Percentiles rank a stretch among this genome's conserved stretches.
Conservation (phyloP, 2,329 filamentous ascomycete genomes). For the Dendryphion nanum region DNA sequence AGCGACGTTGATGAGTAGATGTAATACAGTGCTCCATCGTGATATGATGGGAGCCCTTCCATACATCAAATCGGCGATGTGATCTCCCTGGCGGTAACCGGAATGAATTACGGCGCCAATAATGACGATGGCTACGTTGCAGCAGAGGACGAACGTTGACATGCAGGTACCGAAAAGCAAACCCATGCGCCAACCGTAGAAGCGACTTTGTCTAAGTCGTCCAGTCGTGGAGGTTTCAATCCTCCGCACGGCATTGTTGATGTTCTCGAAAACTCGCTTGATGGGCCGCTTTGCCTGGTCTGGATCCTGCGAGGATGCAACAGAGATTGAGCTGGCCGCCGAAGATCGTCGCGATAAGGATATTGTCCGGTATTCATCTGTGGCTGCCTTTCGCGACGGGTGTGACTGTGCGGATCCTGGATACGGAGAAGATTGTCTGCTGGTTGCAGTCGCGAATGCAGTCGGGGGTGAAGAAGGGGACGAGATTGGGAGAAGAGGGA, state of each 20-base stretch:
- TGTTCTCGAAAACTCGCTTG: background rate
- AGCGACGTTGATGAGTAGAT: slow-evolving; percentile 51
- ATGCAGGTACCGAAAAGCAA: slow-evolving; percentile 12
- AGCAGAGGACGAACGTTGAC: slow-evolving; percentile 12
- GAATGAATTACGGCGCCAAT: background rate
- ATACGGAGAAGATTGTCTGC: too few relatives aligned
- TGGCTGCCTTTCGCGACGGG: too few relatives aligned
- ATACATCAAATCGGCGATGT: slow-evolving; percentile 1
- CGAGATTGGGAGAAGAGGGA: too few relatives aligned
- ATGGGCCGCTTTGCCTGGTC: background rate
- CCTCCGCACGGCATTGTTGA: background rate
- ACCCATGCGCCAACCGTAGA: slow-evolving; percentile 20
- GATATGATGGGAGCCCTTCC: slow-evolving; percentile 3
- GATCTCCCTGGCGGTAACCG: slow-evolving; percentile 1
- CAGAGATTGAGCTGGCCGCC: background rate
- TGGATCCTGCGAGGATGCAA: background rate
- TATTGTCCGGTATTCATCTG: too few relatives aligned
- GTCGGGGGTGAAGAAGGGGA: too few relatives aligned
- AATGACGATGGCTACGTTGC: slow-evolving; percentile 11
- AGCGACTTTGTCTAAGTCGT: slow-evolving; percentile 11
- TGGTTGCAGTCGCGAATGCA: too few relatives aligned
- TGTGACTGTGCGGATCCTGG: too few relatives aligned
- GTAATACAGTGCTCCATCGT: slow-evolving; percentile 23
- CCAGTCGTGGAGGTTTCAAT: background rate
- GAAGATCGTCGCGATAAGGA: too few relatives aligned